Percentiles rank a stretch among this genome's conserved stretches.
Evolutionary conservation across 805 yeast species (phyloP).

Genomic region (Suhomyces emberorum): DNA sequence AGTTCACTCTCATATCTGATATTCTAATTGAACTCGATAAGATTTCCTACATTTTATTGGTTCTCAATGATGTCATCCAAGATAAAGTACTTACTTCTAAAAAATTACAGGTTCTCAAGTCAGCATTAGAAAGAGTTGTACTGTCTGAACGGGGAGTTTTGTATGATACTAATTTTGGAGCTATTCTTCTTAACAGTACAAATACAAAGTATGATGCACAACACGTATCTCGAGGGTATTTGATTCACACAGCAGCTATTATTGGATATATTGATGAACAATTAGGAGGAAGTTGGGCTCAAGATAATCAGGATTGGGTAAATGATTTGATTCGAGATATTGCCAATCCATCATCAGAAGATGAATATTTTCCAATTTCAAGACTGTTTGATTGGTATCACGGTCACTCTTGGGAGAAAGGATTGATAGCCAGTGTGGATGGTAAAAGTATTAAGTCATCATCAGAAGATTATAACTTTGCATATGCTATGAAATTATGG

Average conservation of each 20-base stretch:
- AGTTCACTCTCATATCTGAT: no score
- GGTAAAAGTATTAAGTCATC: conserved; percentile 22
- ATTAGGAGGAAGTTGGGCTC: conserved; percentile 54
- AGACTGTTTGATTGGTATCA: conserved; percentile 24
- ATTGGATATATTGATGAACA: conserved; percentile 62
- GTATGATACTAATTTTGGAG: no score
- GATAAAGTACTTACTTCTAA: no score
- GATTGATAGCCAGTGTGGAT: conserved; percentile 16
- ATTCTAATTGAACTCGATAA: no score
- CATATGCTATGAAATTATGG: conserved; percentile 26
- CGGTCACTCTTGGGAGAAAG: conserved; percentile 27
- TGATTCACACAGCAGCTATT: conserved; percentile 77
- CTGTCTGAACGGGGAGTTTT: no score
- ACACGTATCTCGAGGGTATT: no score
- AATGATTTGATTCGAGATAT: conserved; percentile 23
- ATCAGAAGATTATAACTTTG: conserved; percentile 24
- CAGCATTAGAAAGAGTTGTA: no score
- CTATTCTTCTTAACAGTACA: no score
- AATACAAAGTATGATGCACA: no score
- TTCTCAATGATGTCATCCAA: no score
- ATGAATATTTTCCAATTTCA: conserved; percentile 20
- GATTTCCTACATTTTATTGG: no score
- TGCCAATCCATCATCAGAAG: conserved; percentile 19
- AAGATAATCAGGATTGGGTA: conserved; percentile 20
- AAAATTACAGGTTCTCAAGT: no score